A percentile compares a stretch with the other conserved stretches of the same genome.
Evolutionary conservation across 176 grass and related monocot species (phyloP).

Genomic region (Carex pumila): DNA sequence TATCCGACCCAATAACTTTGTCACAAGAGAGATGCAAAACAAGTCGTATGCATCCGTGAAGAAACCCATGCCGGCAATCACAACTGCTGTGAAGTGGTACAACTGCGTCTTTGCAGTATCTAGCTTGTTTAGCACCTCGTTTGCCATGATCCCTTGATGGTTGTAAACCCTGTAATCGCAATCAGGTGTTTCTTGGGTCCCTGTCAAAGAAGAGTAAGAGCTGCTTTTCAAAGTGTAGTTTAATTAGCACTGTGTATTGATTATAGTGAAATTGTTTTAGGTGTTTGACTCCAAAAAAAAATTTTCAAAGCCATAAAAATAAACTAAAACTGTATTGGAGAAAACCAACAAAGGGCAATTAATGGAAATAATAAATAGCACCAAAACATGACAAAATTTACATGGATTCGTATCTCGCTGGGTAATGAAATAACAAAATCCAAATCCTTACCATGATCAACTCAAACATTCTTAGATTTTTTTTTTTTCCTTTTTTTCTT

Average conservation of each 20-base stretch:
- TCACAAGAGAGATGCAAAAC: constrained; percentile 53
- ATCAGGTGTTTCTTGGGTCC: neutral
- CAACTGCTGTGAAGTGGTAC: constrained; percentile 74
- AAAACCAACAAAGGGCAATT: neutral
- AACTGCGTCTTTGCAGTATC: constrained; percentile 66
- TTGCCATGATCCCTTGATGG: neutral
- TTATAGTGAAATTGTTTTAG: neutral
- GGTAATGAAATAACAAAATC: neutral
- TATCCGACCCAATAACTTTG: constrained; percentile 74
- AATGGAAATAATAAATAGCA: neutral
- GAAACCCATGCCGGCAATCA: constrained; percentile 46
- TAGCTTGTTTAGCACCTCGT: constrained; percentile 39
- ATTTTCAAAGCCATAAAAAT: neutral
- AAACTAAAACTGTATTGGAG: neutral
- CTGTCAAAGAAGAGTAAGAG: neutral
- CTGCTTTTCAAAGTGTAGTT: neutral
- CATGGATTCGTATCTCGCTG: neutral
- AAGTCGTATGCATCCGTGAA: constrained; percentile 42
- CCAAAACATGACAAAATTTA: neutral
- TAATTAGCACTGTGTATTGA: neutral
- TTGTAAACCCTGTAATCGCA: neutral
- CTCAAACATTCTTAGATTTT: neutral
- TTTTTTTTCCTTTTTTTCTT: neutral
- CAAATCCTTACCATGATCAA: neutral
- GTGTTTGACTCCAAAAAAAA: neutral